These are phyloP conservation scores for Nothophaeocryptopus gaeumannii DNA, from an alignment of 2,329 filamentous ascomycete genomes.

Conservation along the genomic window DNA sequence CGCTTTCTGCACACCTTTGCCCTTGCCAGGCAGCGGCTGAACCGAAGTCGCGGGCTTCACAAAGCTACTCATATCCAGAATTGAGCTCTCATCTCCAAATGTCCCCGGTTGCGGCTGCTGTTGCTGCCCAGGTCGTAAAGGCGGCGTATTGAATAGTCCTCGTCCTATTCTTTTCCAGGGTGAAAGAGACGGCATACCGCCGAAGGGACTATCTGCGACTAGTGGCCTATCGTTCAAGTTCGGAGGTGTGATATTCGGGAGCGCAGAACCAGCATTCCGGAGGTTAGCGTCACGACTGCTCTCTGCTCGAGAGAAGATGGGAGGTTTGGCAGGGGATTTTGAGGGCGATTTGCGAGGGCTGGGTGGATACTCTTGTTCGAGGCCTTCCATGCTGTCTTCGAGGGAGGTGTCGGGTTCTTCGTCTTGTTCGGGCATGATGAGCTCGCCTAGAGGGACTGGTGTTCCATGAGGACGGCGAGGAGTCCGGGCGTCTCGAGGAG, in stretches of 20 bases:
- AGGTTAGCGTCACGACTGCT: slow-evolving; percentile 27
- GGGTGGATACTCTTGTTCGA: slow-evolving; percentile 37
- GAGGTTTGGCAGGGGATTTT: slow-evolving; percentile 28
- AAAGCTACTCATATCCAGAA: slow-evolving; percentile 9
- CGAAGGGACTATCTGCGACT: slow-evolving; percentile 27
- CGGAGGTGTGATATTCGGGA: slow-evolving; percentile 28
- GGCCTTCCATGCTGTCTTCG: slow-evolving; percentile 18
- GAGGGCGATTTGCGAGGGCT: slow-evolving; percentile 34
- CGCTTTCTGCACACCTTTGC: not conserved
- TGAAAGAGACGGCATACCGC: slow-evolving; percentile 20
- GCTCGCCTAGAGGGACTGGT: slow-evolving; percentile 31
- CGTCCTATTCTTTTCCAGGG: slow-evolving; percentile 23
- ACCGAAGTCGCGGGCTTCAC: slow-evolving; percentile 6
- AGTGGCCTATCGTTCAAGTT: slow-evolving; percentile 25
- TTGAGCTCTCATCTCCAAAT: not conserved
- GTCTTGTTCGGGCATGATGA: slow-evolving; percentile 30
- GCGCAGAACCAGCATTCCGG: slow-evolving; percentile 2
- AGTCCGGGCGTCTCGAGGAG: slow-evolving; percentile 26
- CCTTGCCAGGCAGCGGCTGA: not conserved
- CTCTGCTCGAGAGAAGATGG: slow-evolving; percentile 17
- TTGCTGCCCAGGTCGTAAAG: slow-evolving; percentile 1
- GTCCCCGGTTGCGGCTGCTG: not conserved
- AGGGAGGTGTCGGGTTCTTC: slow-evolving; percentile 16
- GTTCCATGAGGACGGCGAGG: slow-evolving; percentile 31
- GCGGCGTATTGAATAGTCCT: slow-evolving; percentile 16